Base-by-base conservation (phyloP, 2,329 filamentous ascomycete genomes). In the Ascochyta viciae-villosae region DNA sequence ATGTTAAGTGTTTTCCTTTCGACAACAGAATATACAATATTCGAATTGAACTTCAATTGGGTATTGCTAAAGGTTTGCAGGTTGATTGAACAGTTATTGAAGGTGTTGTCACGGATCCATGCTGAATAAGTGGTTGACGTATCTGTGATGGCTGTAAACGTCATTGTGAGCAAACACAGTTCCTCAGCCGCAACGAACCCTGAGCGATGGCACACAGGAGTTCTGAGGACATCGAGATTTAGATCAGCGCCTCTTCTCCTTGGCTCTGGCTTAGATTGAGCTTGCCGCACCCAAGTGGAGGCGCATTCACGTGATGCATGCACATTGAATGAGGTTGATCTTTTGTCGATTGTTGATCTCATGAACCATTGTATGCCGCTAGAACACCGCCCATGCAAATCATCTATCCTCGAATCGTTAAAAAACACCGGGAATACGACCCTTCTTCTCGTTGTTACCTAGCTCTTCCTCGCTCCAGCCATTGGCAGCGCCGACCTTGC, bases 401-500 rank as follows among this genome's bases (percentile, higher is more conserved):
- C n/a, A 16, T 49, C 38, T 42, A 31, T 37, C 12, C 4, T 15
- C 16, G 38, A 19, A 15, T 34, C 19, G 35, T 50, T 19, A 50
- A 16, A 58, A 50, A 3, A 78, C 76, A 10, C 76, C 76, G 6
- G 74, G 72, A 49, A 78, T 77, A 10, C 82, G 81, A 4, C 77
- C 79, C 38, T 77, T 79, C 39, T 76, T 78, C 60, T 80, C 79
- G 44, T 80, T 79, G 39, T 74, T 74, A 39, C 79, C 80, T 51
- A 82, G 61, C 62, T 82, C 81, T 71, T 83, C 62, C 68, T 78
- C 75, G 71, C 76, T 70, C 80, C 82, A 76, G 4, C 74, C 72
- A 66, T 71, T 63, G 2, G 65, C 71, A 13, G 63, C 72, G 16
- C 80, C 85, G 45, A 89, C 85, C 60, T 84, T 81, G 54, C 85